Evolutionary conservation across 2,329 filamentous ascomycete genomes (phyloP), one percentile per base, ranked within the genome.

Genomic region (Colletotrichum chlorophyti): DNA sequence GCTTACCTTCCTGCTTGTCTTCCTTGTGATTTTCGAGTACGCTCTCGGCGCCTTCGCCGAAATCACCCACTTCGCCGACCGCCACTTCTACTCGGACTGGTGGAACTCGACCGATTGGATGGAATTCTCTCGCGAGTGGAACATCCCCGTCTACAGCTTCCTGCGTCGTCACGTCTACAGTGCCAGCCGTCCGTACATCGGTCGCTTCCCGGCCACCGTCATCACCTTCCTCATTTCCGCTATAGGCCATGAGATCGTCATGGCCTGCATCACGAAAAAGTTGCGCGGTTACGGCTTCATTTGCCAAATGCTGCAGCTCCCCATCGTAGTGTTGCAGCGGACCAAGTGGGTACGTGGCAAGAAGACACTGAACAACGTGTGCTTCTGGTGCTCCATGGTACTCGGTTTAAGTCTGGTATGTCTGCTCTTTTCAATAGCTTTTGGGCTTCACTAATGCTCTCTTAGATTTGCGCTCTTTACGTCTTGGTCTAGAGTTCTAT

Each of bases 201-300:
- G 91, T 17, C 86, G 88, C 55, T 82, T 84, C 14, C 80, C 89
- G 54, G 93, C 95, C 23, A 98, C 93, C 23, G 77, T 93, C 61
- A 91, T 97, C 65, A 98, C 95, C 1, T 98, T 99, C 70, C 76
- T 98, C 55, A 90, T 98, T 67, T 93, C 89, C 58, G 91, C 95
- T 31, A 70, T 96, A 19, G 93, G 92, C 14, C 95, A 98, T 71
- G 95, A 99, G 74, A 83, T 99, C 55, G 91, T 99, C 68, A 96
- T 99, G 91, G 93, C 91, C 7, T 98, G 94, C 73, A 98, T 99
- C 71, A 97, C 93, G 23, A 94, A 97, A 80, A 98, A 99, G 78
- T 81, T 98, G 41, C 81, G 95, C 32, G 95, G 95, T 11, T 99
- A 98, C 70, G 95, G 94, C 9, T 96, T 97, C 70, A 69, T 96